Percentiles rank a stretch among this genome's conserved stretches.
Conservation (phyloP, 495 filamentous ascomycete species). For the Trichoderma asperelloides region DNA sequence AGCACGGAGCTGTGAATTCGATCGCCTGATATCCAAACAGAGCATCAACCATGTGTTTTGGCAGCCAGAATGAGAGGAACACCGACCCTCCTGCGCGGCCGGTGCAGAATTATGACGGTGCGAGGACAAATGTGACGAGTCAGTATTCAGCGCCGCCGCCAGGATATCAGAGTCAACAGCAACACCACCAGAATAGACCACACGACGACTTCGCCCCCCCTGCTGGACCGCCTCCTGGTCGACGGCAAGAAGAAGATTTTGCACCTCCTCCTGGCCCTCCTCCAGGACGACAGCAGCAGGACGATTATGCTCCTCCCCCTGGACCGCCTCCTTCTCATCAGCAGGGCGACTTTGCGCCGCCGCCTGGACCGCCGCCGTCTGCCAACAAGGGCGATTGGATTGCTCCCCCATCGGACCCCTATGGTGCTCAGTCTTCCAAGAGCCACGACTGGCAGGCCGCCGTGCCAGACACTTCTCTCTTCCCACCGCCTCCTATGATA, state of each 20-base stretch:
- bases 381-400: slow-evolving; percentile 18
- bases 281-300: slow-evolving; percentile 21
- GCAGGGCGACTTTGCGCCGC: slow-evolving; percentile 19
- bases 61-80: slow-evolving; percentile 25
- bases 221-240: slow-evolving; percentile 27
- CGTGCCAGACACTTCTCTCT: slow-evolving; percentile 68
- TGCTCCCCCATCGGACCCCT: slow-evolving; percentile 34
- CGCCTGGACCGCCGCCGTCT: slow-evolving; percentile 29
- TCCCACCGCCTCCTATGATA: slow-evolving; percentile 73
- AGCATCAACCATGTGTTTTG: slow-evolving; percentile 34
- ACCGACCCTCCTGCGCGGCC: slow-evolving; percentile 23
- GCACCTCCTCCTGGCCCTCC: slow-evolving; percentile 26
- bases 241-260: slow-evolving; percentile 14
- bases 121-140: background rate
- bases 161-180: slow-evolving; percentile 21
- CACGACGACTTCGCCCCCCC: slow-evolving; percentile 18
- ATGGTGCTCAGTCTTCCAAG: slow-evolving; percentile 17
- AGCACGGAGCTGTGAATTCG: no score
- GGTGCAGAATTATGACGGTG: slow-evolving; percentile 15
- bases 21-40: background rate
- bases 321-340: slow-evolving; percentile 27
- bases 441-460: slow-evolving; percentile 74
- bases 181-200: background rate
- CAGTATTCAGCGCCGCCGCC: slow-evolving; percentile 23
- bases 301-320: slow-evolving; percentile 27